phyloP scores from a whole-genome alignment of 495 filamentous ascomycete species.

The Penicillium malachiteum region DNA sequence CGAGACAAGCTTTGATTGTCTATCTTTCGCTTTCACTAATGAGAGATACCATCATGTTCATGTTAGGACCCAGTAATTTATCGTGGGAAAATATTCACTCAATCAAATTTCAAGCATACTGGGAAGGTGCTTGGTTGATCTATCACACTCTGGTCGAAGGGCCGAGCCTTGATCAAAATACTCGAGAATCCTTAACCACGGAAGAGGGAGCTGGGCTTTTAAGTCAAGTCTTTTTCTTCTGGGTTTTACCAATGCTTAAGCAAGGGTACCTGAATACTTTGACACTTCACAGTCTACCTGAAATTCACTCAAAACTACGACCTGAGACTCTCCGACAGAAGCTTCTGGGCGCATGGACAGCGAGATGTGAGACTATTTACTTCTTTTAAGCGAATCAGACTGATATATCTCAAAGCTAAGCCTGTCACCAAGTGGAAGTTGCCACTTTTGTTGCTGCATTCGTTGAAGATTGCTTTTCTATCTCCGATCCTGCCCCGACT shows the following conservation, averaged over 20 bases:
- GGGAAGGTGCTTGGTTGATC: not conserved
- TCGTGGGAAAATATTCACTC: no score
- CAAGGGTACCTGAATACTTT: not conserved
- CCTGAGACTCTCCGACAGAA: not conserved
- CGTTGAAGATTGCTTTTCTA: not conserved
- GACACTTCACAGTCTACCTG: conserved; percentile 1
- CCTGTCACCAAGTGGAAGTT: not conserved
- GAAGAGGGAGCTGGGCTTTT: not conserved
- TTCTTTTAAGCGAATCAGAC: not conserved
- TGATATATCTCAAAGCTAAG: not conserved
- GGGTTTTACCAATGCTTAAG: conserved; percentile 3
- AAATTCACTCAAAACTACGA: not conserved
- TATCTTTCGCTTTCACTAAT: not conserved
- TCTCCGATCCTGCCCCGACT: conserved; percentile 1
- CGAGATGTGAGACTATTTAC: not conserved
- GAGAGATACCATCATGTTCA: not conserved
- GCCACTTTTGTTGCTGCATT: not conserved
- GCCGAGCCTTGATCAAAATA: not conserved
- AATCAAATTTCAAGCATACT: not conserved
- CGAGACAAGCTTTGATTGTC: not conserved
- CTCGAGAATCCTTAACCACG: not conserved
- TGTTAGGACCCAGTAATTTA: not conserved
- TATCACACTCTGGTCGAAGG: not conserved
- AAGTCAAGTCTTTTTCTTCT: not conserved
- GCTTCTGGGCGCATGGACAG: not conserved